These are phyloP conservation scores for Royoungia palumana DNA, from an alignment of 768 basidiomycete genomes.

Conservation along the genomic window DNA sequence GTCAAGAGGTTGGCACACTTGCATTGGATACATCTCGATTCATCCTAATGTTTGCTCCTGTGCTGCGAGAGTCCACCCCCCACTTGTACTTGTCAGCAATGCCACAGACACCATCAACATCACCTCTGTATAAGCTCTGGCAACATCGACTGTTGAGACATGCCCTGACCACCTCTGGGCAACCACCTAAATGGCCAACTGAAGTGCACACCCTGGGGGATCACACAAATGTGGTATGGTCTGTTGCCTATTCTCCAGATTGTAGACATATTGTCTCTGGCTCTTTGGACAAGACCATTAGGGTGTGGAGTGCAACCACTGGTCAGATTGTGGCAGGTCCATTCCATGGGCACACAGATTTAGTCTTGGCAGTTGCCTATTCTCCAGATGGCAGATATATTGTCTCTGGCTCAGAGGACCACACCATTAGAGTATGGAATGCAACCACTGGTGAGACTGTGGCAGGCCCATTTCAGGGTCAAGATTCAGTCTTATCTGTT, in stretches of 20 bases:
- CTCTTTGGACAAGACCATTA: not conserved
- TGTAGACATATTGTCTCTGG: slow-evolving; percentile 1
- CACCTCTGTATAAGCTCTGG: too few species aligned
- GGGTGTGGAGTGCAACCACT: slow-evolving; percentile 14
- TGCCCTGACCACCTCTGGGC: too few species aligned
- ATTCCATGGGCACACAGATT: not conserved
- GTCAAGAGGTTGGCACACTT: not conserved
- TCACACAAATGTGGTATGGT: not conserved
- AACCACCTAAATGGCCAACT: too few species aligned
- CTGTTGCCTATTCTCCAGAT: slow-evolving; percentile 3
- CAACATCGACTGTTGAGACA: too few species aligned
- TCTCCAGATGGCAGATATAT: slow-evolving; percentile 1
- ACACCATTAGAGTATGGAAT: not conserved
- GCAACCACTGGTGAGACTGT: not conserved
- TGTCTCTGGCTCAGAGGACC: not conserved
- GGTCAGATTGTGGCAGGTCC: slow-evolving; percentile 6
- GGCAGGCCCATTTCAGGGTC: not conserved
- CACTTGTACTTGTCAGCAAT: too few species aligned
- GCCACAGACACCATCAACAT: too few species aligned
- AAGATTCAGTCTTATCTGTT: not conserved
- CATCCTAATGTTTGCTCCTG: slow-evolving; percentile 1
- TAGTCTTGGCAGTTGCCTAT: not conserved
- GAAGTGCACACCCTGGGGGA: not conserved
- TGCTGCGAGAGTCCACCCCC: too few species aligned
- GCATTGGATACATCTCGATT: slow-evolving; percentile 7